Evolutionary conservation across 176 grass and related monocot species (phyloP).

Genomic region (Typha latifolia): DNA sequence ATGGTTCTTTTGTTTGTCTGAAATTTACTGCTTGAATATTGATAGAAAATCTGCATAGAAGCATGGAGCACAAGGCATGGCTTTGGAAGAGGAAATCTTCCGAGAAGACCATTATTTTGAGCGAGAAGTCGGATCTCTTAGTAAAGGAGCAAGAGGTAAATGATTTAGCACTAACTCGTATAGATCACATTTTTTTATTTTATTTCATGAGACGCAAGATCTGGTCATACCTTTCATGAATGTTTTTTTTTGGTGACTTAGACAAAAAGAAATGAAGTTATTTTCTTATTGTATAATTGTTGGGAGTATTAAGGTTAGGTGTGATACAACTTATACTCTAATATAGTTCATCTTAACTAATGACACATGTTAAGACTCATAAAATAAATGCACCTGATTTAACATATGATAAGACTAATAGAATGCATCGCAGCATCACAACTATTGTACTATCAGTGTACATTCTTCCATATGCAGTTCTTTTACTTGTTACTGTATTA

Average conservation of each 20-base stretch:
- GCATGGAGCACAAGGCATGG: conserved; percentile 92
- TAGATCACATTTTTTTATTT: background rate
- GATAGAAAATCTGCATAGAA: conserved; percentile 7
- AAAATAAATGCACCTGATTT: background rate
- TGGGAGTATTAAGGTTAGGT: background rate
- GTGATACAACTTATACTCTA: background rate
- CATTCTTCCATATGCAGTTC: background rate
- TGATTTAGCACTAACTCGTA: background rate
- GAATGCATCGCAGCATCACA: background rate
- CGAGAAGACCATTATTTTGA: conserved; percentile 35
- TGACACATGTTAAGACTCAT: background rate
- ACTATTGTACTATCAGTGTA: background rate
- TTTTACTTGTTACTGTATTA: background rate
- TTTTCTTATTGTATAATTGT: no score
- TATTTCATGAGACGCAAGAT: background rate
- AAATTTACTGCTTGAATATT: conserved; percentile 5
- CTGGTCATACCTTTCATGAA: no score
- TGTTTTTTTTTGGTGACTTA: no score
- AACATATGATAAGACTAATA: background rate
- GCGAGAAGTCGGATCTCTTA: conserved; percentile 18
- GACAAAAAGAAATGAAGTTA: no score
- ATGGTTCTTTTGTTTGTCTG: background rate
- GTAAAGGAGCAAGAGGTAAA: conserved; percentile 33
- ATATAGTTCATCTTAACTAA: background rate
- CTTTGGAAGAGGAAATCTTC: conserved; percentile 79